phyloP scores from a whole-genome alignment of 108 stramenopile species.

The Bacterosira constricta region DNA sequence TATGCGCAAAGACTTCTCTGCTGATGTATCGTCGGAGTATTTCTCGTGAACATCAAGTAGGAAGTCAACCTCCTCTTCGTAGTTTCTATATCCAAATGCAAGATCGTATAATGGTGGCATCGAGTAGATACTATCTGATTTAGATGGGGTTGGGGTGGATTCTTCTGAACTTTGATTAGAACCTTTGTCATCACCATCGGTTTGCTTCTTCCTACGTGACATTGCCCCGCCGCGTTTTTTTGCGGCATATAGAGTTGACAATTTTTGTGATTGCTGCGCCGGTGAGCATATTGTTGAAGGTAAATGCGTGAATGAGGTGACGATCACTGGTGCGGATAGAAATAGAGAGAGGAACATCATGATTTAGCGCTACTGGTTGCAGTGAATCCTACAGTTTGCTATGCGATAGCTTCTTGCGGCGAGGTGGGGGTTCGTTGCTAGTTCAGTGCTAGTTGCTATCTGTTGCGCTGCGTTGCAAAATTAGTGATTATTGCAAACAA shows the following conservation, averaged over 20 bases:
- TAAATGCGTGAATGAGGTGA: background rate
- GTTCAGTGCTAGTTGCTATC: too few species aligned
- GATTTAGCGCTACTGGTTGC: background rate
- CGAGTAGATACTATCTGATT: constrained; percentile 64
- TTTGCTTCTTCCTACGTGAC: constrained; percentile 16
- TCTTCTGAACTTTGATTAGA: background rate
- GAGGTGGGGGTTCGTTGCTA: too few species aligned
- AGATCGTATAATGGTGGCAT: constrained; percentile 80
- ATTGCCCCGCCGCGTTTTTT: constrained; percentile 17
- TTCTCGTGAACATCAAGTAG: constrained; percentile 58
- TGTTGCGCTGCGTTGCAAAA: too few species aligned
- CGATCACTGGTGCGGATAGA: background rate
- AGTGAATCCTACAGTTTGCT: too few species aligned
- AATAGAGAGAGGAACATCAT: background rate
- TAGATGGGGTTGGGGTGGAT: constrained; percentile 1
- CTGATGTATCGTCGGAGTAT: constrained; percentile 13
- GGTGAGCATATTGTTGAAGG: background rate
- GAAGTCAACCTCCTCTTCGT: constrained; percentile 81
- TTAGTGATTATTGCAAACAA: too few species aligned
- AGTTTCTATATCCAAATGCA: constrained; percentile 84
- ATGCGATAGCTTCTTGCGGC: too few species aligned
- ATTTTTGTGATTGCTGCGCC: too few species aligned
- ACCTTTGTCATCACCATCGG: background rate
- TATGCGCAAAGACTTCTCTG: constrained; percentile 27
- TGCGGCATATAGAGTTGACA: background rate